Base-by-base conservation (phyloP, 2,329 filamentous ascomycete species). In the Cadophora gregata region DNA sequence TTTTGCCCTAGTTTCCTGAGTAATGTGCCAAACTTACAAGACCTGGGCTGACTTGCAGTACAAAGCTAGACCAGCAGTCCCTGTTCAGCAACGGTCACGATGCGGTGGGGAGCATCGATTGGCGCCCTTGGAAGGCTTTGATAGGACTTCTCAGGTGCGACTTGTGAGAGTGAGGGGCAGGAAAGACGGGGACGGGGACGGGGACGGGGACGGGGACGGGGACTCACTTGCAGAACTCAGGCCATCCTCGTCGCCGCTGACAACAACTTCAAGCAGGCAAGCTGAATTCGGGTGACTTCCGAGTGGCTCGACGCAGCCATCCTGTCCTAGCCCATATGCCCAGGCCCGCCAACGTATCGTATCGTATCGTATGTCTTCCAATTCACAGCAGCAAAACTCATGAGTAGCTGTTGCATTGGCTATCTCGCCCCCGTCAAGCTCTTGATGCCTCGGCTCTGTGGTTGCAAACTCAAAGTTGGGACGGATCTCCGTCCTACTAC, bases 381-480 rank as follows among this genome's bases (percentile, higher is more conserved):
- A 19, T 25, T 56, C 53, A 56, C 8, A 25, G 33, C 55, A 24
- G 53, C 31, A 38, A 16, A 42, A 42, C 9, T 7, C 14, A 19
- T 19, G 38, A 42, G 38, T 42, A 31, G 50, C 48, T 29, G 24
- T 10, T 55, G 51, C 53, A 33, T 58, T 58, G 21, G 42, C 55
- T 42, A 42, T 58, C 33, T 58, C 55, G 55, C 33, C 8, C 33
- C 9, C 33, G n/a, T 8, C 55, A 58, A 21, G 31, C 55, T 24
- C n/a, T 12, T 25, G 29, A 38, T 14, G 53, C 21, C 55, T 58
- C 55, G 55, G 55, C 21, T 12, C 33, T 58, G 36, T n/a, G 12
- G 33, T 16, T 25, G 33, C 55, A 38, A 58, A 58, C 55, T 58
- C 55, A 58, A 58, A 58, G 55, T 58, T 58, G 55, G 55, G 55